Conservation (phyloP, 192 early-diverging fungal species). For the Backusella sp. region DNA sequence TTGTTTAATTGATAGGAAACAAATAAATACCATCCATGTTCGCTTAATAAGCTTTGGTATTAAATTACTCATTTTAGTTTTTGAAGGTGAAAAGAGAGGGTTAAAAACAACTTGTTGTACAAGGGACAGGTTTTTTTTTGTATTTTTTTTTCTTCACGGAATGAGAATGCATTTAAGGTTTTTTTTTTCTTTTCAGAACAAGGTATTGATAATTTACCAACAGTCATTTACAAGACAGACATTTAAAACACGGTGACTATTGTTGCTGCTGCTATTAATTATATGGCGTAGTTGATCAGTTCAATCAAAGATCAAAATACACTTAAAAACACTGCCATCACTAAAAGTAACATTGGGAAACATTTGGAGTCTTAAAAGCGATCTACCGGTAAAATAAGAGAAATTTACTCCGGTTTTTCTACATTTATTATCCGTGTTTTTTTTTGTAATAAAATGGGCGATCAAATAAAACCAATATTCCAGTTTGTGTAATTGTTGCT, state of each 20-base stretch:
- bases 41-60: constrained; percentile 3
- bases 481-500: no score
- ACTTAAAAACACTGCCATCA: no score
- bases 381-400: no score
- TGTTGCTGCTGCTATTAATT: background rate
- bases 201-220: background rate
- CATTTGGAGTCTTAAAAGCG: no score
- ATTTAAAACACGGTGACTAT: background rate
- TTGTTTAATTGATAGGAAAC: background rate
- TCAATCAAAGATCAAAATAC: no score
- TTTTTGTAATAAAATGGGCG: no score
- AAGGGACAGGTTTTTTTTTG: background rate
- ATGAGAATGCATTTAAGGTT: background rate
- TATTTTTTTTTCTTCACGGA: background rate
- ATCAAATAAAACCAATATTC: no score
- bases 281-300: no score
- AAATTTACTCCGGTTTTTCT: background rate
- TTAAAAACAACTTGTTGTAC: background rate
- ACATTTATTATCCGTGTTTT: background rate
- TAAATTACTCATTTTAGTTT: background rate
- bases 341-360: no score
- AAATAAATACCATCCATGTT: constrained; percentile 4
- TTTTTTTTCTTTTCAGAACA: background rate
- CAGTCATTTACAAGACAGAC: no score
- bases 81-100: background rate